Conservation (phyloP, 2,329 filamentous ascomycete species). For the Alternaria solani region DNA sequence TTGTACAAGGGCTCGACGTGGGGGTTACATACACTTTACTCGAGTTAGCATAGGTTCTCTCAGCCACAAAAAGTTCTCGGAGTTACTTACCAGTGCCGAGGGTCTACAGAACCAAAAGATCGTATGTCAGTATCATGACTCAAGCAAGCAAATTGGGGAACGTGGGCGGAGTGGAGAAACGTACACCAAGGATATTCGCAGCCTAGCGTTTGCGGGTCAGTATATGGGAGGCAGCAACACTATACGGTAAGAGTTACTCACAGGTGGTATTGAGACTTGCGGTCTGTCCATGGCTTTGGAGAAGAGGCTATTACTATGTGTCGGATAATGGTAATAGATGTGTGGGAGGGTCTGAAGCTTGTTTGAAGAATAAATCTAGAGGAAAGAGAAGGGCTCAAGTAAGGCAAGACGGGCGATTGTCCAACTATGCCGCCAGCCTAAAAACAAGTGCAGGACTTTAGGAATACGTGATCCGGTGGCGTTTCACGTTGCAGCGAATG, state of each 20-base stretch:
- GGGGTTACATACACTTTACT: slow-evolving; percentile 31
- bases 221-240: background rate
- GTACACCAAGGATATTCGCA: slow-evolving; percentile 51
- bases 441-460: slow-evolving; percentile 10
- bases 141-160: background rate
- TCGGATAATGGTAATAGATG: background rate
- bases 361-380: background rate
- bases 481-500: slow-evolving; percentile 7
- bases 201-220: slow-evolving; percentile 43
- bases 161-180: slow-evolving; percentile 17
- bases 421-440: background rate
- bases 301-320: background rate
- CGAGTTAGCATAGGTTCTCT: slow-evolving; percentile 21
- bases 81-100: slow-evolving; percentile 49
- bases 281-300: slow-evolving; percentile 36
- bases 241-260: slow-evolving; percentile 19
- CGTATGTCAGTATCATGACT: slow-evolving; percentile 23
- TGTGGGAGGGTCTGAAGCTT: background rate
- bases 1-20: background rate
- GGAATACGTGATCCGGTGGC: slow-evolving; percentile 10
- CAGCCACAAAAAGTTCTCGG: background rate
- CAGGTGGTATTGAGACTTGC: slow-evolving; percentile 47
- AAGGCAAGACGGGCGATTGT: background rate
- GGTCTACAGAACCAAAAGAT: slow-evolving; percentile 34
- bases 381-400: background rate